These are phyloP conservation scores for Steccherinum ochraceum DNA, from an alignment of 768 basidiomycete species.

Conservation along the genomic window DNA sequence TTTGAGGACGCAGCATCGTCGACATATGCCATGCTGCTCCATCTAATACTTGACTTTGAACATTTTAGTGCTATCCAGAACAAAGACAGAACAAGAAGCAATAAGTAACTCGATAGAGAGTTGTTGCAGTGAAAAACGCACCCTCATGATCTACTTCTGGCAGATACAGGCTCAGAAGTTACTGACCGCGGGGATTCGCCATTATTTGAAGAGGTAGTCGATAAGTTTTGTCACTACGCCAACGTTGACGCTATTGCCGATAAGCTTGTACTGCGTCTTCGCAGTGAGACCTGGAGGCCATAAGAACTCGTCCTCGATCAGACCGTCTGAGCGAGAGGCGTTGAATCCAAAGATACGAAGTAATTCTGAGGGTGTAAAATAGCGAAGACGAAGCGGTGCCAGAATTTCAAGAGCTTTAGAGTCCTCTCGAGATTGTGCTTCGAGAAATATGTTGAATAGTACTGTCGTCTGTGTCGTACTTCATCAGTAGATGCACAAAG, in stretches of 20 bases:
- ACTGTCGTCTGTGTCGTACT: conserved; percentile 43
- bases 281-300: conserved; percentile 59
- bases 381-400: conserved; percentile 56
- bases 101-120: no score
- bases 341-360: conserved; percentile 62
- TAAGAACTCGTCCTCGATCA: conserved; percentile 28
- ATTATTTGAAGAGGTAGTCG: conserved; percentile 53
- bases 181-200: no score
- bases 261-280: conserved; percentile 69
- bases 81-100: no score
- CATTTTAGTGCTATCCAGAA: no score
- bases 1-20: no score
- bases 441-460: conserved; percentile 51
- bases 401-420: conserved; percentile 47
- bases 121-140: no score
- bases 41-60: no score
- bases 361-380: conserved; percentile 71
- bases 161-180: no score
- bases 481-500: background rate
- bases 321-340: conserved; percentile 13
- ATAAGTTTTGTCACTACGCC: conserved; percentile 60
- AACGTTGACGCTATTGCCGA: conserved; percentile 83
- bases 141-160: no score
- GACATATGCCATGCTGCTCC: no score
- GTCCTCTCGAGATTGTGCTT: conserved; percentile 33